These are phyloP conservation scores for Taphrina wiesneri DNA, from an alignment of 1,139 yeast species.

Conservation along the genomic window DNA sequence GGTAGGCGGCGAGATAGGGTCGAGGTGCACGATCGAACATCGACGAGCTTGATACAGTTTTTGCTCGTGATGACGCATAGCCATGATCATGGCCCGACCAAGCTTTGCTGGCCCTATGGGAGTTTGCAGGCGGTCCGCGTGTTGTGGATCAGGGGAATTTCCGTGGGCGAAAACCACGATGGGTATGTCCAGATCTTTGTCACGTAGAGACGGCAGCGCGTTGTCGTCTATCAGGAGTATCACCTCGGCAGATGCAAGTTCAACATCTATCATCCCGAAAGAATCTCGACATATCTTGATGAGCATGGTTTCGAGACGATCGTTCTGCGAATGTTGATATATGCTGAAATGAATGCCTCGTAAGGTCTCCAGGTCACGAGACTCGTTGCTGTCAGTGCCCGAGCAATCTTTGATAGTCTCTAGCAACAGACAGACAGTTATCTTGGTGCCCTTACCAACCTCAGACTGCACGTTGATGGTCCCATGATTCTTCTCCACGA, in stretches of 20 bases:
- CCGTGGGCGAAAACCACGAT: slow-evolving; percentile 8
- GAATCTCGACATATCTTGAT: not conserved
- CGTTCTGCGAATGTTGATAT: not conserved
- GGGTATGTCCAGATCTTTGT: not conserved
- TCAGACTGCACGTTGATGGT: slow-evolving; percentile 1
- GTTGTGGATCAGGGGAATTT: not conserved
- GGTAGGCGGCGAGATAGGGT: slow-evolving; percentile 14
- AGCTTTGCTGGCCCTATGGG: slow-evolving; percentile 22
- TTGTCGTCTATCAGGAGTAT: not conserved
- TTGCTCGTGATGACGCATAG: slow-evolving; percentile 2
- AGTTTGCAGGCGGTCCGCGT: not conserved
- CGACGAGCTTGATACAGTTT: slow-evolving; percentile 7
- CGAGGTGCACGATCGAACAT: slow-evolving; percentile 12
- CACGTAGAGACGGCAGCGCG: not conserved
- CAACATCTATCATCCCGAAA: slow-evolving; percentile 4
- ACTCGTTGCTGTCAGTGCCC: not conserved
- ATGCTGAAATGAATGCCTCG: not conserved
- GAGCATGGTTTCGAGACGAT: not conserved
- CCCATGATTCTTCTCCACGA: slow-evolving; percentile 21
- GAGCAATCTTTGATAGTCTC: not conserved
- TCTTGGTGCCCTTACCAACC: slow-evolving; percentile 7
- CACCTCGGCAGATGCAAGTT: not conserved
- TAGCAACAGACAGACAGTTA: slow-evolving; percentile 5
- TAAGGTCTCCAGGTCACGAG: not conserved
- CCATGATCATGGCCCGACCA: slow-evolving; percentile 18